Conservation (phyloP, 1,284 basidiomycete genomes). For the Tilletia walkeri region DNA sequence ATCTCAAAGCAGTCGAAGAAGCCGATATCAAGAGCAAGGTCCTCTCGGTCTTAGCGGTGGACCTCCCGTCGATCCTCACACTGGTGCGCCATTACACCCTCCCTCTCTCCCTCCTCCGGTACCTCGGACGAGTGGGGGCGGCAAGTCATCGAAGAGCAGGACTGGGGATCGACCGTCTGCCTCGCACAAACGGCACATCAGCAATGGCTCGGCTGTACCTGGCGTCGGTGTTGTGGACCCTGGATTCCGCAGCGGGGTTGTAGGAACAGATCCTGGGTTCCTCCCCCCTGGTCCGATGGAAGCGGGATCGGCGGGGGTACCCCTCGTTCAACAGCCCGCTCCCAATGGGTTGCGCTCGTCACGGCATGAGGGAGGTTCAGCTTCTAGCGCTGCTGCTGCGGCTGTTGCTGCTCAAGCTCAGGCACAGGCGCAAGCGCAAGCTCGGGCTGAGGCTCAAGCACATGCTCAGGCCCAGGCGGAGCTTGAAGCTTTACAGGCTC, state of each 20-base stretch:
- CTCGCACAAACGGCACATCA: too few relatives aligned
- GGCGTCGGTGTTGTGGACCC: too few relatives aligned
- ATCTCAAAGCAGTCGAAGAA: background rate
- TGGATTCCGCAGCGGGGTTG: too few relatives aligned
- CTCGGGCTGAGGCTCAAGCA: background rate
- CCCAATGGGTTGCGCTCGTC: too few relatives aligned
- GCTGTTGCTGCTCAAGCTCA: background rate
- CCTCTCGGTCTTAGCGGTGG: background rate
- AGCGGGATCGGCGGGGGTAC: too few relatives aligned
- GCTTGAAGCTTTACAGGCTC: slow-evolving; percentile 29
- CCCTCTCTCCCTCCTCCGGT: background rate
- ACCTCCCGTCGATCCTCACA: background rate
- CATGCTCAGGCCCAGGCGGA: slow-evolving; percentile 21
- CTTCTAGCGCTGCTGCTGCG: background rate
- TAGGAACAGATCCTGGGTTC: too few relatives aligned
- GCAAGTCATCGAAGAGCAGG: slow-evolving; percentile 2
- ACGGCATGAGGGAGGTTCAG: too few relatives aligned
- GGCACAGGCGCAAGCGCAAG: background rate
- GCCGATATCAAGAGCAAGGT: background rate
- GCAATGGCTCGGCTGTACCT: too few relatives aligned
- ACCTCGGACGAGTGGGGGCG: too few relatives aligned
- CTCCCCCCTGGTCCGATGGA: too few relatives aligned
- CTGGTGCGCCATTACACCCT: background rate
- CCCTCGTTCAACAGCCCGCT: too few relatives aligned
- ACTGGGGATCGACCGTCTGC: background rate